Base-by-base conservation (phyloP, 2,329 filamentous ascomycete genomes). In the Rhinocladiella mackenziei region DNA sequence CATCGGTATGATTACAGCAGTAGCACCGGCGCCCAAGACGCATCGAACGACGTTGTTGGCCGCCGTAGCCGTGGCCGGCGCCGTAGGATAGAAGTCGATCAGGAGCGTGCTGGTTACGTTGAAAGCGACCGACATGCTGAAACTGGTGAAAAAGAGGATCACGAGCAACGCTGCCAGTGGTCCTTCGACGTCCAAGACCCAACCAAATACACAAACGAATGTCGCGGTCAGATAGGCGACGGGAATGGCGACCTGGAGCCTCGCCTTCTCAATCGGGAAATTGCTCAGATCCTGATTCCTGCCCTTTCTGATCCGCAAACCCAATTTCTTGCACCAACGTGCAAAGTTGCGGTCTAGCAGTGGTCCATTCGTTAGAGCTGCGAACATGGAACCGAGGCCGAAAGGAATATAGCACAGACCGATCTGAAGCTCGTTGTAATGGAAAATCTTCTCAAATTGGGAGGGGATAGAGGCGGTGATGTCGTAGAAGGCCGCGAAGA, bases 341-440 rank as follows among this genome's bases (percentile, higher is more conserved):
- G 79, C 73, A 62, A 86, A 94, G 61, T 89, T 89, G 72, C 77
- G 81, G 62, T 87, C 84, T 25, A 86, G 72, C 1, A 79, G 53
- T 2, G 71, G 70, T 4, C 86, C 61, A 25, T 60, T 62, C 2
- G 41, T 26, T 11, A 58, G 48, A 11, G 58, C 52, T 19, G 57
- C 58, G 26, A 54, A 19, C 7, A 64, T 40, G 3, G 57, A 57
- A 4, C 60, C 60, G 6, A 58, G 14, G 1, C 59, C 59, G 20
- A 56, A 55, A 1, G 60, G 59, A 23, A 63, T 54, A 39, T 58
- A 65, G 46, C 59, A 63, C 3, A 71, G 56, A 3, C 62, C 65
- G 29, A 74, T 65, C 48, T 76, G 63, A 8, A 76, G 63, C 39
- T 72, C 64, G 53, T 66, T 65, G 56, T 74, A 71, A 15, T 61